These are phyloP conservation scores for Flaveria sonorensis DNA, from an alignment of 129 eudicot species.

Conservation along the genomic window DNA sequence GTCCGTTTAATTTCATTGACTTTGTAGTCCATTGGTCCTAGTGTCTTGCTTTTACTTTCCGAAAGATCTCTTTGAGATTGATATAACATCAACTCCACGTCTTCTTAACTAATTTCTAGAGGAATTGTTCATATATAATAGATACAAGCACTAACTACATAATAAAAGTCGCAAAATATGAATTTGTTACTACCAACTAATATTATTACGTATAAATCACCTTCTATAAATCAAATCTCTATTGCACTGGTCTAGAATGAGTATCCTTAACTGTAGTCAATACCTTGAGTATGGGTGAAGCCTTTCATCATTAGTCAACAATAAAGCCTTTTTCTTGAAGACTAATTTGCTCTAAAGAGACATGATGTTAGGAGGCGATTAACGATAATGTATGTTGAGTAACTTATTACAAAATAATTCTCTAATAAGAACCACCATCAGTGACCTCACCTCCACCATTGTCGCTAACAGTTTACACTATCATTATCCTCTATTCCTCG, in stretches of 20 bases:
- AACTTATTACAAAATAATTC: too few species aligned
- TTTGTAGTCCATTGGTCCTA: constrained; percentile 18
- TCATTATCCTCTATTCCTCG: too few species aligned
- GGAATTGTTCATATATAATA: neutral
- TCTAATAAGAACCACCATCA: too few species aligned
- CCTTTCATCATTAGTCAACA: too few species aligned
- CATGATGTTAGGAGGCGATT: too few species aligned
- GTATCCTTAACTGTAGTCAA: too few species aligned
- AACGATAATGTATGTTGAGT: too few species aligned
- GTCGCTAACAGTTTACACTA: too few species aligned
- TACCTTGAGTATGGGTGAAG: too few species aligned
- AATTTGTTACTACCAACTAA: neutral
- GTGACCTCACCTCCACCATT: too few species aligned
- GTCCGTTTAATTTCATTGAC: constrained; percentile 24
- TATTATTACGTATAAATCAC: neutral
- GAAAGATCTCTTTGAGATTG: constrained; percentile 11
- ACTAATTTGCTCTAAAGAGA: too few species aligned
- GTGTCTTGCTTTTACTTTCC: constrained; percentile 33
- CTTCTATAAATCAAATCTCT: neutral
- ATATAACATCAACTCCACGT: constrained; percentile 13
- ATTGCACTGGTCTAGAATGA: neutral
- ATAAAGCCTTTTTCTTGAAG: too few species aligned
- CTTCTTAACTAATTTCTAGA: neutral
- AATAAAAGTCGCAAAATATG: neutral
- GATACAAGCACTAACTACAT: neutral